Conservation (phyloP, 2,329 filamentous ascomycete species). For the Hypoxylon rubiginosum region DNA sequence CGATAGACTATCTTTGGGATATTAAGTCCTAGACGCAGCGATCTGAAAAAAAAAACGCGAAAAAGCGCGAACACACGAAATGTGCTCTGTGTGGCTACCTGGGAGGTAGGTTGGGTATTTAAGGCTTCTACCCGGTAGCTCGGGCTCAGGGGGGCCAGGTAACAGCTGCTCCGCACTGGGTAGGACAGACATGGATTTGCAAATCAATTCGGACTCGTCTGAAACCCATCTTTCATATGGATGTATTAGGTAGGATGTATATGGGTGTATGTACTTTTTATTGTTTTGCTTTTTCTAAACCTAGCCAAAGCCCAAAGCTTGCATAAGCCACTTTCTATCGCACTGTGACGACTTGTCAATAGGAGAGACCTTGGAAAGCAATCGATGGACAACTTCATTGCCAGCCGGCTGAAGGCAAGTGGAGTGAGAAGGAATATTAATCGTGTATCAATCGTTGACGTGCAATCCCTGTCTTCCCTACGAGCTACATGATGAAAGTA, state of each 20-base stretch:
- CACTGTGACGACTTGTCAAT: background rate
- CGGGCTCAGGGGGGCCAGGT: slow-evolving; percentile 19
- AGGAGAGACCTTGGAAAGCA: no score
- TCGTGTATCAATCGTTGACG: no score
- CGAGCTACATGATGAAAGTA: no score
- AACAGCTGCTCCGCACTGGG: background rate
- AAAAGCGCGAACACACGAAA: slow-evolving; percentile 2
- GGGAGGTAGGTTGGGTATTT: no score
- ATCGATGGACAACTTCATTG: no score
- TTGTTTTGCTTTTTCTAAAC: background rate
- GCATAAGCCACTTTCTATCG: background rate
- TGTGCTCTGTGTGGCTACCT: background rate
- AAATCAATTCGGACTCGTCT: background rate
- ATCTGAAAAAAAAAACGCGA: background rate
- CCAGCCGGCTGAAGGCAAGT: no score
- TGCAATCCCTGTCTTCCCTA: no score
- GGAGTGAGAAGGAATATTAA: no score
- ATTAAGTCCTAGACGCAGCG: background rate
- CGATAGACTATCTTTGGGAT: background rate
- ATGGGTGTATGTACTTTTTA: no score
- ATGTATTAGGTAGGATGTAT: background rate
- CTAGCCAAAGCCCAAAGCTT: background rate
- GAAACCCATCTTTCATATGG: background rate
- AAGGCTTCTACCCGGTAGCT: slow-evolving; percentile 24
- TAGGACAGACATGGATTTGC: background rate